Base-by-base conservation (phyloP, 352 stramenopile genomes). In the Globisporangium cederbergense region DNA sequence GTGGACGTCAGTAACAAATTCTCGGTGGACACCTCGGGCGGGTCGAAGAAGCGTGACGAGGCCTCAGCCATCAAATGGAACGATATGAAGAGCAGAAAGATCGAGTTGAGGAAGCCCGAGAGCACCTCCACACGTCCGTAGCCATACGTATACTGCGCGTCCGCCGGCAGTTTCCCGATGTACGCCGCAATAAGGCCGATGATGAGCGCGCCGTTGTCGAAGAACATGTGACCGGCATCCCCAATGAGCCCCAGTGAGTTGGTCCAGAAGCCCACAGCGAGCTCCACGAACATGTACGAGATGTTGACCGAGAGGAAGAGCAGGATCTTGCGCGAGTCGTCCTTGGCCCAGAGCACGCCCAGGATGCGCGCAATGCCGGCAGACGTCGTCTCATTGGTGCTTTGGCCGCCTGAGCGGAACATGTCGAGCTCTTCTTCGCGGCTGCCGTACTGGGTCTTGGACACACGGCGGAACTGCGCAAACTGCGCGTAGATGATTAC, bases 211-310 rank as follows among this genome's bases (percentile, higher is more conserved):
- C 81, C 76, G 46, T 95, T 94, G 72, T 97, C 89, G 62, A 94
- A 95, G 20, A 94, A 77, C 89, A 97, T 97, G 76, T 97, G 89
- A 4, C 87, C 88, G 16, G 89, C 89, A 58, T 97, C 89, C 16
- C 85, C 85, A 63, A 94, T 90, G 42, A 97, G 80, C 3, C 86
- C 89, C 20, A 97, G 73, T 30, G 89, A 94, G 62, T 95, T 94
- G 14, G 83, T 91, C 66, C 76, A 89, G 34, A 93, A 74, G n/a
- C 87, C 89, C 9, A 95, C 89, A 8, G 76, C 76, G 25, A 97
- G 75, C 55, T 97, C 89, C 34, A 97, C 76, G 52, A 96, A 84
- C 89, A 97, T 97, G 72, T 94, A 96, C 53, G 71, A 76, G 45
- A 94, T 72, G 66, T 92, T 93, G 36, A 90, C 76, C 9, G 75